Conservation (phyloP, 2,329 filamentous ascomycete genomes). For the Neopestalotiopsis sp. region DNA sequence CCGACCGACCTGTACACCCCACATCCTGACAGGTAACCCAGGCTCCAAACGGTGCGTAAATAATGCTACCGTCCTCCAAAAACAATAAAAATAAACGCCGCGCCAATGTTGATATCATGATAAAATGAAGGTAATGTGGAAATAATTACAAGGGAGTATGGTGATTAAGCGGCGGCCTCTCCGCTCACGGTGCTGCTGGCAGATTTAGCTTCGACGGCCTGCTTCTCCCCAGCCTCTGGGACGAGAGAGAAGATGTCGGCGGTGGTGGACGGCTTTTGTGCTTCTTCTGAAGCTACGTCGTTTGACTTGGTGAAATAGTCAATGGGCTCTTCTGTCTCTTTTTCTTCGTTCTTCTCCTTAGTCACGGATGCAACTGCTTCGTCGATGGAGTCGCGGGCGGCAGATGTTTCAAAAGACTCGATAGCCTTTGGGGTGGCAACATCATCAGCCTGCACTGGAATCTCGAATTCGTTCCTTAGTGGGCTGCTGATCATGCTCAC, state of each 20-base stretch:
- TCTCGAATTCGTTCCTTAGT: conserved; percentile 52
- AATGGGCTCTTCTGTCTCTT: background rate
- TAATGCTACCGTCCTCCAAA: conserved; percentile 9
- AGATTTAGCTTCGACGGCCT: background rate
- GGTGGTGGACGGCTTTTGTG: background rate
- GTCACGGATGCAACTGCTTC: background rate
- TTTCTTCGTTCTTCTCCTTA: background rate
- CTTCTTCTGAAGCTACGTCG: background rate
- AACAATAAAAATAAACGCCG: conserved; percentile 11
- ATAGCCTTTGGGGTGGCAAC: conserved; percentile 29
- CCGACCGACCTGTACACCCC: background rate
- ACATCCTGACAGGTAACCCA: background rate
- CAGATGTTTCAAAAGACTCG: conserved; percentile 16
- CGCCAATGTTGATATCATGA: conserved; percentile 15
- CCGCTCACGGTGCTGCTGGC: background rate
- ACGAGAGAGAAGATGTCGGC: background rate
- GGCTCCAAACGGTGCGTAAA: background rate
- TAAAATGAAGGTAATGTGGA: conserved; percentile 6
- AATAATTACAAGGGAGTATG: conserved; percentile 1
- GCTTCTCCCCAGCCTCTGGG: background rate
- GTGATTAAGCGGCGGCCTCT: background rate
- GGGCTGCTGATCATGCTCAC: conserved; percentile 56
- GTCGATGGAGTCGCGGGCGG: background rate
- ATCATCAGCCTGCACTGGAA: conserved; percentile 27
- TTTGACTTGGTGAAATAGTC: background rate